These are phyloP conservation scores for Suillus lakei DNA, from an alignment of 768 basidiomycete species.

Conservation along the genomic window DNA sequence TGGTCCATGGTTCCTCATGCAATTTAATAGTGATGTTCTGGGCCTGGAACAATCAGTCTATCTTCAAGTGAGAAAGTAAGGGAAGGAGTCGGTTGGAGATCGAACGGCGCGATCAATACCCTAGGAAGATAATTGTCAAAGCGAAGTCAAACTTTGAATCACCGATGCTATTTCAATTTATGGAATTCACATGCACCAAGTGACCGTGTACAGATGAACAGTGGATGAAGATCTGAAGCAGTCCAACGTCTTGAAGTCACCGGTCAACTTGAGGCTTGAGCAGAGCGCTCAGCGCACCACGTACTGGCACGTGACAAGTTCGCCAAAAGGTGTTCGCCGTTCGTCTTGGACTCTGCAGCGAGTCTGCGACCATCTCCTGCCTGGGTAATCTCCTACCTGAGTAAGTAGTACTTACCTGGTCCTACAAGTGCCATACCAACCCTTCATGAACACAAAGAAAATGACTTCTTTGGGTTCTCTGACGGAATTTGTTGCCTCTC, in stretches of 20 bases:
- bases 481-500: conserved; percentile 28
- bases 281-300: too few relatives aligned
- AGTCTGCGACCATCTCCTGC: background rate
- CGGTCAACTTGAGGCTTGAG: too few relatives aligned
- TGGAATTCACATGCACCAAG: too few relatives aligned
- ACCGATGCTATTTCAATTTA: too few relatives aligned
- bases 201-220: background rate
- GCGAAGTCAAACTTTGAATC: background rate
- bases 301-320: background rate
- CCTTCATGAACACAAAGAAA: background rate
- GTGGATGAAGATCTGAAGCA: background rate
- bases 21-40: background rate
- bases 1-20: background rate
- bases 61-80: too few relatives aligned
- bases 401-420: background rate
- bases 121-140: background rate
- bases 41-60: background rate
- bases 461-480: conserved; percentile 36
- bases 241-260: background rate
- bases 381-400: background rate
- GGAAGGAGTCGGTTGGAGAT: too few relatives aligned
- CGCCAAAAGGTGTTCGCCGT: background rate
- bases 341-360: background rate
- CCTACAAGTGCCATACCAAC: background rate
- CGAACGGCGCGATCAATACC: too few relatives aligned